Conservation (phyloP, 2,329 filamentous ascomycete genomes). For the Xenoacremonium recifei region DNA sequence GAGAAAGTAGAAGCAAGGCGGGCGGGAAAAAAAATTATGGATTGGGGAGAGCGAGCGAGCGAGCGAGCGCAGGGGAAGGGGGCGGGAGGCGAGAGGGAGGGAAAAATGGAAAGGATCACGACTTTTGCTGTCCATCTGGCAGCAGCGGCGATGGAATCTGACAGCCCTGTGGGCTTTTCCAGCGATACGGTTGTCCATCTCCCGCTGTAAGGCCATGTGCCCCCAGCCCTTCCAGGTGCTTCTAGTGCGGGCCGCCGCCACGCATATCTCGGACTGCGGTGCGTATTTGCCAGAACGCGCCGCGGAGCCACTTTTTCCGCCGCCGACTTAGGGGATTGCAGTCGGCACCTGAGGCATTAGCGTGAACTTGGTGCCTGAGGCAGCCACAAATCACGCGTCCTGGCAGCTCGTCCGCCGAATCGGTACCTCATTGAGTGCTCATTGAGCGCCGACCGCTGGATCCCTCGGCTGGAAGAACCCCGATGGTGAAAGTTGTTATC, state of each 20-base stretch:
- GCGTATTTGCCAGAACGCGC: constrained; percentile 17
- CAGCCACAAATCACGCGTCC: constrained; percentile 7
- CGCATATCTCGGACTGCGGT: constrained; percentile 23
- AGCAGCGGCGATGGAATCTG: too few relatives aligned
- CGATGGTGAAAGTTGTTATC: too few relatives aligned
- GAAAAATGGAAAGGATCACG: background rate
- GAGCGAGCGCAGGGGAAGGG: background rate
- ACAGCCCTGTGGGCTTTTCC: background rate
- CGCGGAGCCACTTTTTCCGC: too few relatives aligned
- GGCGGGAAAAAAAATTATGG: background rate
- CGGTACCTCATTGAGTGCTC: background rate
- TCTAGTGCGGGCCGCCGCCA: constrained; percentile 3
- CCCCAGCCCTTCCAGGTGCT: background rate
- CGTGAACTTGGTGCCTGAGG: constrained; percentile 29
- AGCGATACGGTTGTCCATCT: background rate
- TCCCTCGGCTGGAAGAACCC: background rate
- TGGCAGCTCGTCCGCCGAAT: background rate
- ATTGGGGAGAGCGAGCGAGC: background rate
- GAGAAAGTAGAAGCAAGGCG: background rate
- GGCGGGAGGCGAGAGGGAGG: background rate
- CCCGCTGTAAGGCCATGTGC: background rate
- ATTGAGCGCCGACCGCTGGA: background rate
- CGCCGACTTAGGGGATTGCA: background rate
- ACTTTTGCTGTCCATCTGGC: too few relatives aligned
- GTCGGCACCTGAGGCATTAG: constrained; percentile 19